These are phyloP conservation scores for Apiotrichum montevideense DNA, from an alignment of 1,284 basidiomycete genomes.

Conservation along the genomic window DNA sequence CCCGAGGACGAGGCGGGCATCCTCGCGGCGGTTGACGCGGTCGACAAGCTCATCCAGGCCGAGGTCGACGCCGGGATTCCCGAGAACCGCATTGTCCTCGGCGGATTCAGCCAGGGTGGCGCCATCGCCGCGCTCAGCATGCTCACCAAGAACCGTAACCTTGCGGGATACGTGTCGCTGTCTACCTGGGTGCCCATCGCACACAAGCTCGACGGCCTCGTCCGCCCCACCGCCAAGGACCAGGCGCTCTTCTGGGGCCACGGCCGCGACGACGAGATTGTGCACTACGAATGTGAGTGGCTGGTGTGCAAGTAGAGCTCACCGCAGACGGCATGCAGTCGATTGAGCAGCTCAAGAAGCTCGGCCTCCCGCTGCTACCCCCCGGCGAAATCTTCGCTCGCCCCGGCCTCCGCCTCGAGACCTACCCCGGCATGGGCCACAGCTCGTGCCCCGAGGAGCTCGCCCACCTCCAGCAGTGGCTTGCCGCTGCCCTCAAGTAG, in stretches of 20 bases:
- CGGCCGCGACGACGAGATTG: slow-evolving; percentile 68
- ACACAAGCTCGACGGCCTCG: slow-evolving; percentile 55
- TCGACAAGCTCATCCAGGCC: slow-evolving; percentile 64
- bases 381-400: slow-evolving; percentile 33
- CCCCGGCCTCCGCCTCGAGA: slow-evolving; percentile 48
- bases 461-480: slow-evolving; percentile 52
- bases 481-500: slow-evolving; percentile 33
- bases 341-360: slow-evolving; percentile 52
- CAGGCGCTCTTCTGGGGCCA: slow-evolving; percentile 85
- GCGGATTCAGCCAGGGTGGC: slow-evolving; percentile 83
- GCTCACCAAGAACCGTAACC: slow-evolving; percentile 59
- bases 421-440: slow-evolving; percentile 54
- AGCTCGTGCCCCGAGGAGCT: slow-evolving; percentile 60
- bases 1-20: slow-evolving; percentile 69
- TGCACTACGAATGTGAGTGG: slow-evolving; percentile 51
- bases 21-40: slow-evolving; percentile 56
- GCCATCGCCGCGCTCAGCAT: slow-evolving; percentile 70
- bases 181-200: slow-evolving; percentile 71
- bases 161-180: slow-evolving; percentile 66
- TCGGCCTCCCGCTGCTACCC: slow-evolving; percentile 51
- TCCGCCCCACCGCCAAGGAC: slow-evolving; percentile 41
- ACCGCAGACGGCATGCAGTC: slow-evolving; percentile 51
- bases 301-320: neutral
- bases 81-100: slow-evolving; percentile 57
- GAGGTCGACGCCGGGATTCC: slow-evolving; percentile 69